A percentile compares a stretch with the other conserved stretches of the same genome.
Evolutionary conservation across 768 basidiomycete species (phyloP).

Genomic region (Agaricus subrufescens): DNA sequence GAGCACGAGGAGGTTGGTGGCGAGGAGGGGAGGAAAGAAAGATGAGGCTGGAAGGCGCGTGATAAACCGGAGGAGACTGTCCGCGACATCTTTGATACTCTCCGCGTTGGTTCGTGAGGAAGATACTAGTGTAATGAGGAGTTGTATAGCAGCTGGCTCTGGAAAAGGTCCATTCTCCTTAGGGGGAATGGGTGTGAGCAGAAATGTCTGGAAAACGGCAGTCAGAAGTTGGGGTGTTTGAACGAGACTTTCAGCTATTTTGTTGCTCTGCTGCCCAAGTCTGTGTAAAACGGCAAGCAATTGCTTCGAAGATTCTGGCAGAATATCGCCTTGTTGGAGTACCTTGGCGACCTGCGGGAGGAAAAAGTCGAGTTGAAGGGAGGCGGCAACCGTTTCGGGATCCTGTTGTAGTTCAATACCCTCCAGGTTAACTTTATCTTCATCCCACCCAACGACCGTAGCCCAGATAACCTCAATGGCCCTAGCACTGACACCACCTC

Average conservation of each 20-base stretch:
- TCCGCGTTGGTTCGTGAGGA: constrained; percentile 69
- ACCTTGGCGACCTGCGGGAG: constrained; percentile 46
- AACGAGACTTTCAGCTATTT: constrained; percentile 45
- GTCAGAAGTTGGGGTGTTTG: constrained; percentile 48
- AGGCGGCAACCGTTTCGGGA: constrained; percentile 24
- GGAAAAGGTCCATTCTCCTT: constrained; percentile 30
- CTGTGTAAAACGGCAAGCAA: constrained; percentile 57
- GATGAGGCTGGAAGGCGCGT: constrained; percentile 45
- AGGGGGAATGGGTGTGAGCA: constrained; percentile 48
- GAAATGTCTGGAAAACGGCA: constrained; percentile 48
- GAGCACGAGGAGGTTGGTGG: constrained; percentile 43
- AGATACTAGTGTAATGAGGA: constrained; percentile 51
- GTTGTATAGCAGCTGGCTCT: constrained; percentile 46
- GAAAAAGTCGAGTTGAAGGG: constrained; percentile 31
- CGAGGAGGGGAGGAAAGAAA: constrained; percentile 35
- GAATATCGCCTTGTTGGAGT: constrained; percentile 35
- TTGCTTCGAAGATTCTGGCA: constrained; percentile 46
- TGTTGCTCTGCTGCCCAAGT: constrained; percentile 55
- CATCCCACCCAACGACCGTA: constrained; percentile 65
- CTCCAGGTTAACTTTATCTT: constrained; percentile 26
- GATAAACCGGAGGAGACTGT: constrained; percentile 71
- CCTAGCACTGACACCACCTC: constrained; percentile 59
- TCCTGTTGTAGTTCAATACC: constrained; percentile 44
- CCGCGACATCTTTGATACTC: constrained; percentile 49
- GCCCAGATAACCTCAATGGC: constrained; percentile 76